Base-by-base conservation (phyloP, 768 basidiomycete genomes). In the Kwoniella dendrophila region DNA sequence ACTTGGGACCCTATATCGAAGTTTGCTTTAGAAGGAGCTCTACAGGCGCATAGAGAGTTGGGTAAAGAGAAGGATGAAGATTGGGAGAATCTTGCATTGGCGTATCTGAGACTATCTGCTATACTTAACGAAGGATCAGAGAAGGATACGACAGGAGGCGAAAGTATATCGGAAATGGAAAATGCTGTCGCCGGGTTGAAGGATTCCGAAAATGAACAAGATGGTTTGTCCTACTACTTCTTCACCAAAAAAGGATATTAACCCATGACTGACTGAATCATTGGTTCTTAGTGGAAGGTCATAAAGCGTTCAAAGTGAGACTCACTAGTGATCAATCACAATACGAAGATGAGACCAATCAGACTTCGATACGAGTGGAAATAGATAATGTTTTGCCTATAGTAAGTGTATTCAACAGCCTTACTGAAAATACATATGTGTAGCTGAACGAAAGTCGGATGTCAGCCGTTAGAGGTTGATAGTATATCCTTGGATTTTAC, bases 61-160 rank as follows among this genome's bases (percentile, higher is more conserved):
- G 78, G 82, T 14, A 86, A 84, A 68, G 80, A 83, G 5, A 85
- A 82, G 59, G 88, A 90, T 66, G 81, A 82, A 22, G 90, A 93
- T 72, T 94, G 91, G 91, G 84, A 90, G 22, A 86, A 89, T 63
- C 83, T 88, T 16, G 82, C 89, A 5, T 81, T 93, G 30, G 85
- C 89, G 4, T 93, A 89, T 76, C 82, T 96, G 43, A 86, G 70
- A 85, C 88, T 88, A 59, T 65, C 79, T 65, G 54, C 36, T 20
- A 38, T 50, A 27, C 64, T 47, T 5, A 27, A 27, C 20, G 48
- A 18, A 16, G 29, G 38, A 27, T 16, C 44, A 44, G 36, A 12
- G 27, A 34, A 14, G 20, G 50, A 49, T 43, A 30, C 48, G 38
- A 63, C 16, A 62, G 45, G 27, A 26, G 51, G 30, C 0, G 54